phyloP scores from a whole-genome alignment of 768 basidiomycete genomes.

The Boletus reticulatus region DNA sequence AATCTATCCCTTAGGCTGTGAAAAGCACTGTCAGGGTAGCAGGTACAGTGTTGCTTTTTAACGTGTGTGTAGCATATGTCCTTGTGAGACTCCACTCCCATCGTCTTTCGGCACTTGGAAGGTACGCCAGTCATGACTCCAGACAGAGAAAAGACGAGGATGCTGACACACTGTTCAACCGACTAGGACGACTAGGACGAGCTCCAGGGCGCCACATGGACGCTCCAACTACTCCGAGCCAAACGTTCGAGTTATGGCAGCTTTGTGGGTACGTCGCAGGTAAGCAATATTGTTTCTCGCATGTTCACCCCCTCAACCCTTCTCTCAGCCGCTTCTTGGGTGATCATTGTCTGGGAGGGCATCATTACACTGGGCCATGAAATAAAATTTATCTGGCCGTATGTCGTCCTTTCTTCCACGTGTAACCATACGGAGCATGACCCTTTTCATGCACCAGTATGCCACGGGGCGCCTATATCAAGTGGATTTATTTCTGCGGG shows the following conservation, averaged over 20 bases:
- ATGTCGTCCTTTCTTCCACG: slow-evolving; percentile 2
- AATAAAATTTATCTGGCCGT: slow-evolving; percentile 24
- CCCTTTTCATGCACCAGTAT: slow-evolving; percentile 6
- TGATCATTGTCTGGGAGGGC: slow-evolving; percentile 19
- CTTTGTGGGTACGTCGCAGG: slow-evolving; percentile 10
- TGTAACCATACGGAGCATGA: not conserved
- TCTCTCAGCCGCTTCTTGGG: slow-evolving; percentile 7
- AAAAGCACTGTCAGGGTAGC: no score
- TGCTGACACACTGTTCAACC: not conserved
- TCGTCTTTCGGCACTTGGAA: no score
- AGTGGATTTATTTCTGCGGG: slow-evolving; percentile 28
- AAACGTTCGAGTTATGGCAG: not conserved
- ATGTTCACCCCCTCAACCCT: not conserved
- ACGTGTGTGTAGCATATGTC: no score
- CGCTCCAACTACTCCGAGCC: no score
- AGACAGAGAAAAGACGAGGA: not conserved
- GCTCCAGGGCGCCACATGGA: slow-evolving; percentile 5
- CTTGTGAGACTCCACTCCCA: no score
- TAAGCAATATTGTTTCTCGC: not conserved
- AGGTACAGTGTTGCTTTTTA: no score
- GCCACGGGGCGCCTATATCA: slow-evolving; percentile 12
- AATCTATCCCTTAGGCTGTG: no score
- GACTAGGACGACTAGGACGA: not conserved
- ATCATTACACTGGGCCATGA: slow-evolving; percentile 18
- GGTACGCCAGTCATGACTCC: no score